Base-by-base conservation (phyloP, 306 rosid genomes). In the Vicia villosa region DNA sequence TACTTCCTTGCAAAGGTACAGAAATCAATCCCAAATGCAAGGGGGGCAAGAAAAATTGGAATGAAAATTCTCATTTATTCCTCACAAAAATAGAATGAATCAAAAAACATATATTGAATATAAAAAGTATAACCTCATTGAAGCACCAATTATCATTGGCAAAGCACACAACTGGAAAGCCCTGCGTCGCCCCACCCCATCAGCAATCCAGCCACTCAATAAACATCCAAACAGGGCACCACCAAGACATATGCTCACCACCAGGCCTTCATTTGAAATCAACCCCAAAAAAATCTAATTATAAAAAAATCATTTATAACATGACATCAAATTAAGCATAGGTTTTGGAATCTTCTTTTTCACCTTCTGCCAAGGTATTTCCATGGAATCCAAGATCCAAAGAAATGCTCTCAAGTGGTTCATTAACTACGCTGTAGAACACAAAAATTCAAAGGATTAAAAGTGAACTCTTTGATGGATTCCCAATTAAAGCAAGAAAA, bases 381-480 rank as follows among this genome's bases (percentile, higher is more conserved):
- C 98, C 98, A 55, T 47, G 83, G 84, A 94, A 94, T 72, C 97
- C 96, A 77, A 94, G 98, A 84, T 90, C 98, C 59, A 22, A 24
- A 72, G 98, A 87, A 73, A 94, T 94, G 83, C 87, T 88, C 82
- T 90, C 98, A 34, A 94, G 92, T 16, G 98, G 98, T 84, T 94
- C 98, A 77, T 94, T 94, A 65, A 90, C 97, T 58, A 94, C 97
- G 50, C 98, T 94, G 88, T 36, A 76, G 57, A 65, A 63, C 55
- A 4, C 61, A 77, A 74, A 75, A 73, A 68, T 28, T n/a, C 66
- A 60, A 60, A 57, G 47, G 55, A 66, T 74, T 34, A 40, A 68
- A 28, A 32, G 32, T 60, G 51, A 70, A 61, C 21, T 60, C 38
- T 42, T 52, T 7, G 45, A 21, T 41, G 47, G 42, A 74, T 63